Evolutionary conservation across 371 early-diverging fungal genomes (phyloP).

Genomic region (Circinella umbellata): DNA sequence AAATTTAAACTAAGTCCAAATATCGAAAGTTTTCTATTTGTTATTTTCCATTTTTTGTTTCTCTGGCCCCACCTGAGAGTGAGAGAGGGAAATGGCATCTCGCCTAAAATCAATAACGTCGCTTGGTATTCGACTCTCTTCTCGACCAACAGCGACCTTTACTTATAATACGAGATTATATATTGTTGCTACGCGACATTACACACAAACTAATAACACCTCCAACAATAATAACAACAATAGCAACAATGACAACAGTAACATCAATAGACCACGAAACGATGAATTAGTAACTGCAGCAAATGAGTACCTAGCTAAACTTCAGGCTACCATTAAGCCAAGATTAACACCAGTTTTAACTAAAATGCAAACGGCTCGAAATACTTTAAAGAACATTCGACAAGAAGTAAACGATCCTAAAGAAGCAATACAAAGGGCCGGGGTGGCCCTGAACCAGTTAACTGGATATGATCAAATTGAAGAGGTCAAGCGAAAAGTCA

Average conservation of each 20-base stretch:
- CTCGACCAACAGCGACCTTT: neutral
- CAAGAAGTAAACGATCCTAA: conserved; percentile 52
- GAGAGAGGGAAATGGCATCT: neutral
- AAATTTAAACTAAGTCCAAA: no score
- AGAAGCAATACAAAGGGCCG: conserved; percentile 50
- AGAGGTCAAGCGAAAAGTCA: conserved; percentile 72
- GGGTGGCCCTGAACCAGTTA: conserved; percentile 70
- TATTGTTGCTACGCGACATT: neutral
- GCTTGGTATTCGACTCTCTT: neutral
- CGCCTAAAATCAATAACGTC: conserved; percentile 3
- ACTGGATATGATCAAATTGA: conserved; percentile 88
- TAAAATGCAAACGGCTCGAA: conserved; percentile 32
- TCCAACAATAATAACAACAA: neutral
- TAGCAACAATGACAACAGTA: neutral
- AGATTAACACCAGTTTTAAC: conserved; percentile 34
- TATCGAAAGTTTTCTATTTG: no score
- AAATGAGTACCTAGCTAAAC: conserved; percentile 29
- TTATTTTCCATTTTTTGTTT: no score
- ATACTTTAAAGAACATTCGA: conserved; percentile 35
- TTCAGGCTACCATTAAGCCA: conserved; percentile 35
- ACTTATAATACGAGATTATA: neutral
- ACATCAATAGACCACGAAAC: neutral
- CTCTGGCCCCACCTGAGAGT: no score
- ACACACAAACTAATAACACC: neutral
- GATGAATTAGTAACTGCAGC: neutral